These are phyloP conservation scores for Hansfordia pulvinata DNA, from an alignment of 2,329 filamentous ascomycete species.

Conservation along the genomic window DNA sequence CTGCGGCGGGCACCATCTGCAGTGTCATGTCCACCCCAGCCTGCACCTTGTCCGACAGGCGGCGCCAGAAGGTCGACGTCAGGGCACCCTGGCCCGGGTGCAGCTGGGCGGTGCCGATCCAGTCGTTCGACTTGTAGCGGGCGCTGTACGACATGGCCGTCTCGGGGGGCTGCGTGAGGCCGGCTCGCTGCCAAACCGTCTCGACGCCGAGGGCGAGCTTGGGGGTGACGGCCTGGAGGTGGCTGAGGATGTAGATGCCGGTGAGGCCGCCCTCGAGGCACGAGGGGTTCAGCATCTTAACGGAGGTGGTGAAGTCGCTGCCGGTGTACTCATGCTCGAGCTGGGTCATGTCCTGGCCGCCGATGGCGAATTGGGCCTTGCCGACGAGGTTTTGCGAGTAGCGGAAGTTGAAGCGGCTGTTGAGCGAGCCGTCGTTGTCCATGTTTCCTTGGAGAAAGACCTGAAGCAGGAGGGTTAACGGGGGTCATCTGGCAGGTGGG, in stretches of 20 bases:
- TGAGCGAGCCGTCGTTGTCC: conserved; percentile 82
- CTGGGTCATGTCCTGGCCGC: conserved; percentile 75
- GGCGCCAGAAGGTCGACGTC: conserved; percentile 88
- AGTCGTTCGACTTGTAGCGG: conserved; percentile 82
- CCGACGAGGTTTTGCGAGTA: conserved; percentile 70
- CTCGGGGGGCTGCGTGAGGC: conserved; percentile 77
- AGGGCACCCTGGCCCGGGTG: conserved; percentile 80
- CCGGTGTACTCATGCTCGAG: conserved; percentile 94
- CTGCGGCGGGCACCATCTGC: conserved; percentile 57
- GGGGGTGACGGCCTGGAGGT: conserved; percentile 85
- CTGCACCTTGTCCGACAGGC: conserved; percentile 86
- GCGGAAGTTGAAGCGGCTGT: conserved; percentile 84
- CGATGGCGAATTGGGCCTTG: conserved; percentile 79
- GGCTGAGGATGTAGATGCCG: conserved; percentile 90
- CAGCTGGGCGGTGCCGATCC: conserved; percentile 84
- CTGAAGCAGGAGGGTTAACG: too few species aligned
- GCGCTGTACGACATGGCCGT: conserved; percentile 80
- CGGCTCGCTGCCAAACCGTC: conserved; percentile 79
- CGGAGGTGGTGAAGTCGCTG: conserved; percentile 78
- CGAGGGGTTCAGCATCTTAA: conserved; percentile 96
- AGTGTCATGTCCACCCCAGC: conserved; percentile 91
- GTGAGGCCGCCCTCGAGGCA: conserved; percentile 83
- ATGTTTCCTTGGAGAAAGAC: conserved; percentile 91
- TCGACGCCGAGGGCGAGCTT: conserved; percentile 80
- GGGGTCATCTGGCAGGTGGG: too few species aligned